A percentile compares a stretch with the other conserved stretches of the same genome.
Conservation (phyloP, 805 yeast genomes). For the Tetrapisispora taiwanensis region DNA sequence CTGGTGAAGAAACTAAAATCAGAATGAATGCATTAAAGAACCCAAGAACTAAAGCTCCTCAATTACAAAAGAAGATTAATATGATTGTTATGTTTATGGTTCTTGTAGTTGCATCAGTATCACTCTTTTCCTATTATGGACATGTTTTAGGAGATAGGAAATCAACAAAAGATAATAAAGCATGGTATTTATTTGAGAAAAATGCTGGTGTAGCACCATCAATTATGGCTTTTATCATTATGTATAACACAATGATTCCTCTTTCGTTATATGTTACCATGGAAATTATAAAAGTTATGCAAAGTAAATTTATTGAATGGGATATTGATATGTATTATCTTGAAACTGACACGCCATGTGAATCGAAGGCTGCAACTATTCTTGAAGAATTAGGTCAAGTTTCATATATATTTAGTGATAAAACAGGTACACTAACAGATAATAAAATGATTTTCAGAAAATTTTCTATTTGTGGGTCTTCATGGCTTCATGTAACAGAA, state of each 20-base stretch:
- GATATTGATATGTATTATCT: constrained; percentile 92
- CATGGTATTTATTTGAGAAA: constrained; percentile 66
- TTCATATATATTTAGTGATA: constrained; percentile 87
- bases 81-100: constrained; percentile 84
- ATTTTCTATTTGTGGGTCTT: constrained; percentile 74
- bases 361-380: constrained; percentile 89
- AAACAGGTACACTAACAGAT: constrained; percentile 95
- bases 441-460: constrained; percentile 88
- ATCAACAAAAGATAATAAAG: constrained; percentile 30
- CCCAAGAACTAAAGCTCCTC: constrained; percentile 89
- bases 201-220: constrained; percentile 85
- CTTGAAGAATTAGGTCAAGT: constrained; percentile 96
- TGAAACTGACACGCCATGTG: constrained; percentile 81
- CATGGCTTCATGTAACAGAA: constrained; percentile 58
- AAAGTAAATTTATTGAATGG: constrained; percentile 68
- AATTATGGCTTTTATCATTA: constrained; percentile 89
- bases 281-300: constrained; percentile 90
- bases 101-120: constrained; percentile 56
- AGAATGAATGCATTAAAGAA: constrained; percentile 89
- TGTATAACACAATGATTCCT: constrained; percentile 95
- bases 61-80: constrained; percentile 74
- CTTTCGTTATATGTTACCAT: constrained; percentile 89
- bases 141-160: constrained; percentile 44
- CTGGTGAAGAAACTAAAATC: constrained; percentile 93
- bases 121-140: constrained; percentile 77